Base-by-base conservation (phyloP, 805 yeast species). In the Isabelozyma heimii region DNA sequence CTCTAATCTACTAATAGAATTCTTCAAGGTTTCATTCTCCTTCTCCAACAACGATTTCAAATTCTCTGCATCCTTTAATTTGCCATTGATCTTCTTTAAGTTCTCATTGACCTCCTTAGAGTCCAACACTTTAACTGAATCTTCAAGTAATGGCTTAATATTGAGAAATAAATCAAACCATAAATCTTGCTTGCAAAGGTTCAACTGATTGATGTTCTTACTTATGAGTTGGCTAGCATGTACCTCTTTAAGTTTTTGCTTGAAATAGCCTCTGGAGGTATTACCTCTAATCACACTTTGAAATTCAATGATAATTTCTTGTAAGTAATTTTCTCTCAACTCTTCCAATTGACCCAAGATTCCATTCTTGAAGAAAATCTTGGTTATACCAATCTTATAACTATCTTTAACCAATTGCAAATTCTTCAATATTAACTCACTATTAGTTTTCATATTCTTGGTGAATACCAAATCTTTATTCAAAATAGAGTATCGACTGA, bases 111-210 rank as follows among this genome's bases (percentile, higher is more conserved):
- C 70, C 47, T 77, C 80, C 49, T 80, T 81, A 4, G 82, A 73
- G 59, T 82, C 85, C 39, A 79, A 67, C 5, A 82, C 79, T 48
- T 83, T 84, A 17, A 81, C 78, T 5, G 85, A 79, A 42, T 84
- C 88, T 51, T 74, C 82, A 12, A 91, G 67, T 40, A 91, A 63
- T 1, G 98, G 98, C 56, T 87, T 89, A 56, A 92, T 70, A 47
- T 81, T 80, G 16, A 82, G 72, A 51, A 84, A 83, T 42, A 94
- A 71, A 45, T 77, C 80, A 67, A 88, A 87, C 99, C 99, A 94
- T 15, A 87, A 87, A 60, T 83, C 84, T 9, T 73, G 62, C 8
- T 47, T 40, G 10, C 83, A 61, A 10, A 71, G 67, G 49, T 77
- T 75, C 50, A 84, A 82, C 0, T 75, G 65, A 33, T 69, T 64